A percentile compares a stretch with the other conserved stretches of the same genome.
Conservation (phyloP, 371 early-diverging fungal genomes). For the Dinochytrium kinnereticum region DNA sequence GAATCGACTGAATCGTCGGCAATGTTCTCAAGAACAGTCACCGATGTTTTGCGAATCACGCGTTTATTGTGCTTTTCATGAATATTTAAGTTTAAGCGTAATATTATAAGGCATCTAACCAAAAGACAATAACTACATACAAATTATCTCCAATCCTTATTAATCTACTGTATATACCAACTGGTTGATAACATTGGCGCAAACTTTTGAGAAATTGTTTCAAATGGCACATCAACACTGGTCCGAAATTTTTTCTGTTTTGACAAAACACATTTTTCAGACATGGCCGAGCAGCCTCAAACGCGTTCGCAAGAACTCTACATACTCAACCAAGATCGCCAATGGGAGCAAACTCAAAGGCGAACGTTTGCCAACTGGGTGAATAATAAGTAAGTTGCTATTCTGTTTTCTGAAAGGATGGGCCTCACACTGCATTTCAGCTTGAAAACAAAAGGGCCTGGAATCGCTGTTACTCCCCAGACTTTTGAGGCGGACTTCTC, state of each 20-base stretch:
- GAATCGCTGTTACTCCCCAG: constrained; percentile 39
- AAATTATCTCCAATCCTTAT: too few relatives aligned
- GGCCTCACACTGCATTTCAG: constrained; percentile 77
- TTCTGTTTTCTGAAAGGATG: constrained; percentile 60
- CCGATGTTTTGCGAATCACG: constrained; percentile 30
- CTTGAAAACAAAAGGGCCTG: constrained; percentile 57
- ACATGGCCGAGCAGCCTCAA: not conserved
- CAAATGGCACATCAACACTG: too few relatives aligned
- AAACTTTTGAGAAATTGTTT: too few relatives aligned
- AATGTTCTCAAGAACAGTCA: constrained; percentile 29
- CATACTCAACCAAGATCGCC: constrained; percentile 1
- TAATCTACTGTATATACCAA: too few relatives aligned
- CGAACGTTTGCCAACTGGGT: constrained; percentile 49
- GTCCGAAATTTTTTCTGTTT: too few relatives aligned
- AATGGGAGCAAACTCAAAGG: constrained; percentile 50
- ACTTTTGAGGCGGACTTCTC: constrained; percentile 75
- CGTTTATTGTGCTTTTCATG: constrained; percentile 35
- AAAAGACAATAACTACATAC: too few relatives aligned
- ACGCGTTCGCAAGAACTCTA: constrained; percentile 2
- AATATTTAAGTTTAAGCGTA: not conserved
- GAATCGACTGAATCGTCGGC: constrained; percentile 16
- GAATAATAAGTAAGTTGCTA: not conserved
- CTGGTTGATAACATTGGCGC: too few relatives aligned
- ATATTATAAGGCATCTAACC: too few relatives aligned
- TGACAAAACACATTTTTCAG: too few relatives aligned